These are phyloP conservation scores for Xylaria sp. DNA, from an alignment of 2,329 filamentous ascomycete genomes.

Conservation along the genomic window DNA sequence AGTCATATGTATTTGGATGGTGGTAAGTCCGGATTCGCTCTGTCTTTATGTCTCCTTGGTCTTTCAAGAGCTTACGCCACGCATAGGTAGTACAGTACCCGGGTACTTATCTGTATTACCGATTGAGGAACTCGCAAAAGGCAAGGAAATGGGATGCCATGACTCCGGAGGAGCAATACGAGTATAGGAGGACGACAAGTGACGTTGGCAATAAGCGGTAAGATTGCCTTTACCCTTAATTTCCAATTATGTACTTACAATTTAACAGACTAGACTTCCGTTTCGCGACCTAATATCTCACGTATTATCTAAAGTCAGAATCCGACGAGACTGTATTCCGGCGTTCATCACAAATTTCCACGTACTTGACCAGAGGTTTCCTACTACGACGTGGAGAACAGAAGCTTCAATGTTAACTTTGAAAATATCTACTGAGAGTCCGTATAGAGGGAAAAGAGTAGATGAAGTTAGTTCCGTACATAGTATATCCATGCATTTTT, in stretches of 20 bases:
- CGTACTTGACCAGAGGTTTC: background rate
- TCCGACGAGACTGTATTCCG: background rate
- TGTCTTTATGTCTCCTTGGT: background rate
- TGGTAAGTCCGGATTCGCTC: constrained; percentile 47
- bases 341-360: background rate
- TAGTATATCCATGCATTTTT: background rate
- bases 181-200: constrained; percentile 57
- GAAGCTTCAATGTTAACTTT: background rate
- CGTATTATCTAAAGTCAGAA: constrained; percentile 13
- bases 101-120: constrained; percentile 54
- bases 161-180: constrained; percentile 54
- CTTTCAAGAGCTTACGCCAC: constrained; percentile 27
- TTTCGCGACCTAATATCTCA: constrained; percentile 40
- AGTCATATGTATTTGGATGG: constrained; percentile 54
- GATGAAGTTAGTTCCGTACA: background rate
- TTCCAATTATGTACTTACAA: constrained; percentile 9
- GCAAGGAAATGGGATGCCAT: constrained; percentile 54
- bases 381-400: background rate
- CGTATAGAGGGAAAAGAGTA: background rate
- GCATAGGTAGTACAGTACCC: constrained; percentile 52
- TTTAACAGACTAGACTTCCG: constrained; percentile 42
- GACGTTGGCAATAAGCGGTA: constrained; percentile 59
- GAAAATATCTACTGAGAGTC: background rate
- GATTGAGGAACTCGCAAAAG: constrained; percentile 53
- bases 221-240: constrained; percentile 14